These are phyloP conservation scores for Pseudogymnoascus sp. DNA, from an alignment of 2,329 filamentous ascomycete genomes.

Conservation along the genomic window DNA sequence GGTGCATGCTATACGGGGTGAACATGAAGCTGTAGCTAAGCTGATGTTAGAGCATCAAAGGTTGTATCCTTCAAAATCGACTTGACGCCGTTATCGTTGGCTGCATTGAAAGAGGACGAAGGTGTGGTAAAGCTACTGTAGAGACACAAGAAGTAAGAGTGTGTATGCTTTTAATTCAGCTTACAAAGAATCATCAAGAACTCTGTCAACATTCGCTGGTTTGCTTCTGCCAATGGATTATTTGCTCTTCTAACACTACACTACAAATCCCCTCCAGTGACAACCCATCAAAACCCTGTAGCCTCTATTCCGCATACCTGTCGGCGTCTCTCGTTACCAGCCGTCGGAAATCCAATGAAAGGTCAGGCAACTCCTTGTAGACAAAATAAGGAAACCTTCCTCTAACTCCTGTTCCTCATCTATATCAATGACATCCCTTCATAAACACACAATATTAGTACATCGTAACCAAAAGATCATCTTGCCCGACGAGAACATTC, in stretches of 20 bases:
- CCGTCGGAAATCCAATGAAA: background rate
- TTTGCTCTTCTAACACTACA: background rate
- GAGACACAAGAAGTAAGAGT: background rate
- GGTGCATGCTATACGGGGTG: background rate
- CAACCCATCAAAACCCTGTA: background rate
- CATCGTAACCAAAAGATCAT: background rate
- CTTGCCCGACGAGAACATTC: background rate
- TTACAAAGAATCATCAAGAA: background rate
- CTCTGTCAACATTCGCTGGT: background rate
- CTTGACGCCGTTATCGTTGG: slow-evolving; percentile 5
- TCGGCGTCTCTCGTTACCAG: background rate
- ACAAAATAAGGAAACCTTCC: background rate
- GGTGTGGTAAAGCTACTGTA: slow-evolving; percentile 8
- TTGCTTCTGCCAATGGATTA: background rate
- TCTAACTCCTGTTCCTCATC: background rate
- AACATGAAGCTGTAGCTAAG: background rate
- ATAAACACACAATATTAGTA: slow-evolving; percentile 1
- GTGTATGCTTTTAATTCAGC: background rate
- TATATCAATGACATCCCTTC: background rate
- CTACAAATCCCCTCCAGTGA: background rate
- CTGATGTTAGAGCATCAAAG: background rate
- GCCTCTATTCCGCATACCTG: background rate
- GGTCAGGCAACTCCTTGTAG: background rate
- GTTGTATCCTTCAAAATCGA: background rate
- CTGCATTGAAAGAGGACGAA: background rate